phyloP scores from a whole-genome alignment of 2,329 filamentous ascomycete genomes.

The Sclerotinia subarctica region DNA sequence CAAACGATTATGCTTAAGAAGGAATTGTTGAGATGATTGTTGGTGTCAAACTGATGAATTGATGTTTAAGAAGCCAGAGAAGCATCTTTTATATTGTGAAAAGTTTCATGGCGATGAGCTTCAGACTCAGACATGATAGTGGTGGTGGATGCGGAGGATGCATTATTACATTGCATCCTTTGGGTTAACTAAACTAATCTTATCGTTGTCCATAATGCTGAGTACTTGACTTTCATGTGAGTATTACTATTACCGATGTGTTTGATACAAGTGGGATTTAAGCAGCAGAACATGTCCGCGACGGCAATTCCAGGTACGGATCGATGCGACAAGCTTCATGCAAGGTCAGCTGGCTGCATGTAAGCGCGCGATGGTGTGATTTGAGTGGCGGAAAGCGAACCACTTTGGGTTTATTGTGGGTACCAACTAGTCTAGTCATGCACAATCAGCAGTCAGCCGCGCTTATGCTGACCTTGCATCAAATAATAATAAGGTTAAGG shows the following conservation, averaged over 20 bases:
- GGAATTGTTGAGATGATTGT: neutral
- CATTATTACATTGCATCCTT: neutral
- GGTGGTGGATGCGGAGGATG: neutral
- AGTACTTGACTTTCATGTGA: neutral
- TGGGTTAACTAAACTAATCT: neutral
- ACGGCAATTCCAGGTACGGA: neutral
- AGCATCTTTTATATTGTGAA: neutral
- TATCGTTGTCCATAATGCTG: neutral
- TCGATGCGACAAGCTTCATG: neutral
- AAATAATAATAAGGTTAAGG: neutral
- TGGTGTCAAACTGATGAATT: neutral
- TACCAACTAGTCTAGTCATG: too few species aligned
- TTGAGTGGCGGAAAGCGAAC: too few species aligned
- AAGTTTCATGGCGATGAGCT: neutral
- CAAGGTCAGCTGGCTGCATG: neutral
- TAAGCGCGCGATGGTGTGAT: neutral
- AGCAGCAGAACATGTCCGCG: neutral
- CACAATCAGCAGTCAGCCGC: neutral
- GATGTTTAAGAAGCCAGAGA: neutral
- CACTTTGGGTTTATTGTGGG: too few species aligned
- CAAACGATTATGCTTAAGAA: neutral
- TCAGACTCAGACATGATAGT: neutral
- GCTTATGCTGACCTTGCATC: conserved; percentile 5
- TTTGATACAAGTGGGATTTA: too few species aligned
- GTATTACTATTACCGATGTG: neutral